Percentiles rank a stretch among this genome's conserved stretches.
Evolutionary conservation across 2,329 filamentous ascomycete species (phyloP).

Genomic region (Podosphaera fusca): DNA sequence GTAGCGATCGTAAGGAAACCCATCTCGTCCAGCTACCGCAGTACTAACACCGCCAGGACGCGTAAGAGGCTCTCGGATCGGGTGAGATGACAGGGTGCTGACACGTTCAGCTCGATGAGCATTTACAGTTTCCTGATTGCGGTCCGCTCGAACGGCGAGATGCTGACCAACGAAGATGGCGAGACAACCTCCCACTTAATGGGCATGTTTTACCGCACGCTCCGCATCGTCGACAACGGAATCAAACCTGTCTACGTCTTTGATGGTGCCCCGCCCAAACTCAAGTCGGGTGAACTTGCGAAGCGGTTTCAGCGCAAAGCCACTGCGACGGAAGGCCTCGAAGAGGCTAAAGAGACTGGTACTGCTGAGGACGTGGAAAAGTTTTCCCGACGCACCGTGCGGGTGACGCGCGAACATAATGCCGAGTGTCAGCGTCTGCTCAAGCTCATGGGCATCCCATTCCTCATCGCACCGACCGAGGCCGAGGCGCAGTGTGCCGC

Average conservation of each 20-base stretch:
- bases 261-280: conserved; percentile 84
- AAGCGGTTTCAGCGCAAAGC: conserved; percentile 91
- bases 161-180: conserved; percentile 82
- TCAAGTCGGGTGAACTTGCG: conserved; percentile 91
- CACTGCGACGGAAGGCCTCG: conserved; percentile 69
- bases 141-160: conserved; percentile 86
- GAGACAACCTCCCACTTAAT: conserved; percentile 96
- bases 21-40: not conserved
- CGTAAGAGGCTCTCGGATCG: conserved; percentile 18
- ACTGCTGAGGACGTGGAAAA: conserved; percentile 97
- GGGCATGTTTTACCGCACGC: conserved; percentile 98
- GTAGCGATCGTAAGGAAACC: conserved; percentile 62
- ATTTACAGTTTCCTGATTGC: conserved; percentile 98
- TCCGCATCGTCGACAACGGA: conserved; percentile 94
- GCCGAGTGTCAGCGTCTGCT: conserved; percentile 77
- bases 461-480: conserved; percentile 85
- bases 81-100: conserved; percentile 1
- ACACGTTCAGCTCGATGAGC: conserved; percentile 61
- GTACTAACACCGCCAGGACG: conserved; percentile 24
- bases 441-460: conserved; percentile 90
- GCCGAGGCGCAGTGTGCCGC: conserved; percentile 92
- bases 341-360: conserved; percentile 91
- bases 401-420: conserved; percentile 93
- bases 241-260: conserved; percentile 98
- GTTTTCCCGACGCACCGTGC: conserved; percentile 78